phyloP scores from a whole-genome alignment of 2,329 filamentous ascomycete genomes.

The Thelonectria discophora region DNA sequence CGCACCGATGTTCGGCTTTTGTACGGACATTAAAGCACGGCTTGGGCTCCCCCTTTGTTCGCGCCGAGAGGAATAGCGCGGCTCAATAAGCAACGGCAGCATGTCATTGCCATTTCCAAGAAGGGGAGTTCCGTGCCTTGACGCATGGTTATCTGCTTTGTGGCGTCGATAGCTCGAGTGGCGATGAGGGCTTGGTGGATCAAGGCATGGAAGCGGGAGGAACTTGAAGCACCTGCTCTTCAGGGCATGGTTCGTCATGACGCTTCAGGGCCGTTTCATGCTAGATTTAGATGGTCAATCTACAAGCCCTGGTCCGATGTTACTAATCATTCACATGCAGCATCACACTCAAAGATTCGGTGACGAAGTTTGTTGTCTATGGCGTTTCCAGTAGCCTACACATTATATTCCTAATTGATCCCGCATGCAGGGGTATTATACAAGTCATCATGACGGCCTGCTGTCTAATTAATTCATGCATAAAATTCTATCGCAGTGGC shows the following conservation, averaged over 20 bases:
- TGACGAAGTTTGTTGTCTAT: background rate
- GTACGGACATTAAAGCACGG: background rate
- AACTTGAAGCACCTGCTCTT: background rate
- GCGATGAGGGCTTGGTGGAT: background rate
- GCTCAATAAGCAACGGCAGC: background rate
- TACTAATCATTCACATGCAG: background rate
- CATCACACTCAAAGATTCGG: background rate
- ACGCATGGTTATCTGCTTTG: background rate
- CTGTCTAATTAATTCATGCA: background rate
- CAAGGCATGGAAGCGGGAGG: background rate
- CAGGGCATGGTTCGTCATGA: background rate
- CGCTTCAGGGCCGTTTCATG: background rate
- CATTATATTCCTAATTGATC: background rate
- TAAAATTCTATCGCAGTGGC: background rate
- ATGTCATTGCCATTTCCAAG: background rate
- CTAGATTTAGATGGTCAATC: too few species aligned
- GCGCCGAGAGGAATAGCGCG: background rate
- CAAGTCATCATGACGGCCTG: conserved; percentile 1
- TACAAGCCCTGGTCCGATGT: too few species aligned
- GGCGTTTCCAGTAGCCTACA: background rate
- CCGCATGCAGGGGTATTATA: conserved; percentile 3
- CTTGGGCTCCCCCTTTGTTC: background rate
- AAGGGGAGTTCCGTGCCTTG: background rate
- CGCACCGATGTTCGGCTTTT: background rate
- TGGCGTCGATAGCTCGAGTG: background rate